Evolutionary conservation across 2,329 filamentous ascomycete genomes (phyloP), one percentile per base, ranked within the genome.

Genomic region (Ascocoryne sarcoides): DNA sequence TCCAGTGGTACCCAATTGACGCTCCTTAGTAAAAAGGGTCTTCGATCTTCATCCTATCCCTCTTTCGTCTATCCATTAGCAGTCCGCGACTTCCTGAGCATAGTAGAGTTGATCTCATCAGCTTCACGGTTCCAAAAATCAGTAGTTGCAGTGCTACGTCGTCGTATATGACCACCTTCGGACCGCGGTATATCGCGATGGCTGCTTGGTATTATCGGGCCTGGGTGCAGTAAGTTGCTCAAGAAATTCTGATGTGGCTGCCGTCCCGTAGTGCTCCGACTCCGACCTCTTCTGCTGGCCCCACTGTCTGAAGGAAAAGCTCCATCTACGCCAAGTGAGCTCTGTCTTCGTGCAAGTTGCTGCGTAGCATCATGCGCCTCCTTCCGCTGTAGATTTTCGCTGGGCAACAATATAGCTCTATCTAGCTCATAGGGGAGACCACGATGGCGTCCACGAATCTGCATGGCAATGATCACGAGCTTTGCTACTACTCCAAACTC

Each of bases 401-500:
- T 76, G 0, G 81, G 81, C 1, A 85, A 66, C 1, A 85, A 60
- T 39, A 85, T 81, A 20, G 82, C 82, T 36, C 80, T 74, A 51
- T 86, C 82, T 10, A 82, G 68, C 3, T 76, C 76, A 52, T 83
- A 83, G 1, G 79, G 79, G 3, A 84, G 63, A 39, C 79, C 79
- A 57, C 79, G 75, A 53, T 83, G 79, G 2, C 79, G 73, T 4
- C 79, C 79, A 60, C 79, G 78, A 41, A 83, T 73, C 62, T 80
- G 74, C 76, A 82, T 81, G 20, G 76, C 76, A 42, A 82, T 70
- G 39, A 83, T 76, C 48, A 83, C 71, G 2, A 84, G 69, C 55
- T 83, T 84, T 10, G 52, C 52, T n/a, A 61, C 49, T 16, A 80
- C 72, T 10, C 72, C 76, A 61, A 98, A 95, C 52, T 95, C 77